Base-by-base conservation (phyloP, 768 basidiomycete genomes). In the Clitopilus hobsonii region DNA sequence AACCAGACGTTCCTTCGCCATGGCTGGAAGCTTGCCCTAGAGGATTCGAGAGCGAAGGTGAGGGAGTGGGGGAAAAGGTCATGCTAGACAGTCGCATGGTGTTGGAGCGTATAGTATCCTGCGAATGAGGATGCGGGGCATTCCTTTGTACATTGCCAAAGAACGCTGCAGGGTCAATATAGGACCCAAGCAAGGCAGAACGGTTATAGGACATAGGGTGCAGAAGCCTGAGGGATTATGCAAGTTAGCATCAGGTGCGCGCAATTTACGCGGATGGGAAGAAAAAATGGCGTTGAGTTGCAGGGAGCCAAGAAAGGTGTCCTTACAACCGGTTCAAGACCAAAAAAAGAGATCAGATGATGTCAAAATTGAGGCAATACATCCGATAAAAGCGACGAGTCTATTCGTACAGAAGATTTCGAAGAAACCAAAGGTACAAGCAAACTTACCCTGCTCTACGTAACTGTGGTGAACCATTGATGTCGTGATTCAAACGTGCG, bases 41-140 rank as follows among this genome's bases (percentile, higher is more conserved):
- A 45, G 41, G 18, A 45, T 23, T 23, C n/a, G 41, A 45, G 8
- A 23, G 11, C 4, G 41, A 45, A 4, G 53, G 29, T 59, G 57
- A 36, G 54, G 51, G 52, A 16, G 61, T 60, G 30, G 62, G 58
- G 14, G 77, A 67, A 54, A 74, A 67, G 3, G 78, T 69, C 66
- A 84, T 77, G 52, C 71, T 74, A 16, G 88, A 87, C 2, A 91
- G 74, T 51, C 85, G 75, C 64, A 91, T 76, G 0, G 89, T 90
- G 58, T 71, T 77, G 28, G 81, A 73, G 16, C 89, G 82, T 56
- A 91, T 91, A 25, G 77, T 74, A 58, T 79, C 78, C 58, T 83
- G 84, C 1, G 83, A 82, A 60, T 84, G 87, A 7, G 80, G 72
- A 6, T 65, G 50, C 14, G 56, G 58, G 1, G 59, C 61, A 0